Conservation (phyloP, 108 stramenopile genomes). For the Conticribra guillardii region DNA sequence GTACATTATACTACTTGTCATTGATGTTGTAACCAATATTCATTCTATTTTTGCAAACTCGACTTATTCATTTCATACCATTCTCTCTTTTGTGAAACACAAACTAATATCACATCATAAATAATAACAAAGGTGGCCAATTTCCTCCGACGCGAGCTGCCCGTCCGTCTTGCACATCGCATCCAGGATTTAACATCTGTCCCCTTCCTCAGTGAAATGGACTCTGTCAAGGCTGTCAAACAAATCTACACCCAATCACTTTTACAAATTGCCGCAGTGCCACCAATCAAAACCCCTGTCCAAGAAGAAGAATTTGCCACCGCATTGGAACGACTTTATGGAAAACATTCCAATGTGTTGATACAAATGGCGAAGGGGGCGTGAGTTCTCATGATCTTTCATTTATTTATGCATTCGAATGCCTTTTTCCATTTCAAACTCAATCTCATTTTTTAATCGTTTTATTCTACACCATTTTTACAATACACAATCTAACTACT, state of each 20-base stretch:
- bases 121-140: constrained; percentile 58
- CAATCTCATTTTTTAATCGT: too few species aligned
- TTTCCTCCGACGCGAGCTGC: constrained; percentile 94
- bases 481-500: too few species aligned
- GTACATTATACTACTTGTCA: too few species aligned
- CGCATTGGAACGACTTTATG: constrained; percentile 90
- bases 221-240: constrained; percentile 76
- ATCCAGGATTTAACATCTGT: constrained; percentile 91
- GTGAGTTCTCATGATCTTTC: too few species aligned
- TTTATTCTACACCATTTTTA: too few species aligned
- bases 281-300: constrained; percentile 56
- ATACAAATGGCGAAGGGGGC: constrained; percentile 98
- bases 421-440: too few species aligned
- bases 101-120: background rate
- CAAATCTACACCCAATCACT: constrained; percentile 90
- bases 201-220: constrained; percentile 76
- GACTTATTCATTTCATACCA: too few species aligned
- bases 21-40: too few species aligned
- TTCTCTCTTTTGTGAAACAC: background rate
- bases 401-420: too few species aligned
- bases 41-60: too few species aligned
- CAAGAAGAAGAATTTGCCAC: constrained; percentile 70
- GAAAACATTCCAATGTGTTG: constrained; percentile 90
- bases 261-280: constrained; percentile 79
- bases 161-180: constrained; percentile 97